A percentile compares a stretch with the other conserved stretches of the same genome.
Evolutionary conservation across 192 early-diverging fungal genomes (phyloP).

Genomic region (Gorgonomyces haynaldii): DNA sequence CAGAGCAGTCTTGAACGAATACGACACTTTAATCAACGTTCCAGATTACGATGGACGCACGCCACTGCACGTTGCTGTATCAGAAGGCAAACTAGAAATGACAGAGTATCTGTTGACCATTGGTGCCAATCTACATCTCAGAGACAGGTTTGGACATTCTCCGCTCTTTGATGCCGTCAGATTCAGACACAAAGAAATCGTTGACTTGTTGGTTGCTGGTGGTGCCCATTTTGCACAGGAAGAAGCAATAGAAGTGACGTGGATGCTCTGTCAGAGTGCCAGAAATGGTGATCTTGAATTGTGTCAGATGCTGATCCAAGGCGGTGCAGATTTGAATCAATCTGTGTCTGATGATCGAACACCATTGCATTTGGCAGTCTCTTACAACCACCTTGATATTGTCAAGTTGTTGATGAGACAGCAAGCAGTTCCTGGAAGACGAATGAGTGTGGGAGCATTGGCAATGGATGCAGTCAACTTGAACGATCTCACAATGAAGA

Average conservation of each 20-base stretch:
- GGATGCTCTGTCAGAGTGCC: conserved; percentile 35
- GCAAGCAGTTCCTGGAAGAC: background rate
- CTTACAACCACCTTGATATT: background rate
- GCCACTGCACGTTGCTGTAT: conserved; percentile 77
- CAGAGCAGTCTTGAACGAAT: conserved; percentile 37
- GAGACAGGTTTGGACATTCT: conserved; percentile 80
- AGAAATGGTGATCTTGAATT: conserved; percentile 33
- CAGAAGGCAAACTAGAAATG: conserved; percentile 58
- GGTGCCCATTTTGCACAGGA: conserved; percentile 85
- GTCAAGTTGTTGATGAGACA: background rate
- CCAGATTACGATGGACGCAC: conserved; percentile 68
- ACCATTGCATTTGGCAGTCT: conserved; percentile 52
- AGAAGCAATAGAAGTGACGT: conserved; percentile 58
- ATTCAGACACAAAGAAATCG: conserved; percentile 47
- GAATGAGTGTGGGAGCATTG: conserved; percentile 24
- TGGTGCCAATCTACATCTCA: conserved; percentile 83
- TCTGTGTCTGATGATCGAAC: conserved; percentile 51
- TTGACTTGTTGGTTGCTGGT: conserved; percentile 55
- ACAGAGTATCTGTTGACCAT: conserved; percentile 65
- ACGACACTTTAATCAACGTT: conserved; percentile 52
- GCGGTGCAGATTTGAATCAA: conserved; percentile 59
- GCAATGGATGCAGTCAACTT: conserved; percentile 27
- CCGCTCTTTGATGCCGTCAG: conserved; percentile 76
- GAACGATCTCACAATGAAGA: conserved; percentile 22
- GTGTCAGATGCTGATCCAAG: conserved; percentile 39